Conservation (phyloP, 345 rosid species). For the Eucalyptus curtisii region DNA sequence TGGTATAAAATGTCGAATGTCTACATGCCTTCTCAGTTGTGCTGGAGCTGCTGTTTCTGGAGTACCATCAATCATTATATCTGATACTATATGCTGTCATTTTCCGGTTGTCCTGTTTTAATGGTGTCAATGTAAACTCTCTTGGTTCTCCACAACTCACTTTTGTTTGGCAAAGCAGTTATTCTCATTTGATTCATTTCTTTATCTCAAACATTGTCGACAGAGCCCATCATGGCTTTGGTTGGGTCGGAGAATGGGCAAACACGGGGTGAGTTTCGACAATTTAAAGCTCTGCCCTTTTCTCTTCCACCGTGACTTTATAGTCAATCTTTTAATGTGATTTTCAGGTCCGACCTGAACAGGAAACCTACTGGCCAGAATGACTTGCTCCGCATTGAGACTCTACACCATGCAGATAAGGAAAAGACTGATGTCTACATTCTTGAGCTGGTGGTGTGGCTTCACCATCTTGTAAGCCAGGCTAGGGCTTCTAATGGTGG, state of each 20-base stretch:
- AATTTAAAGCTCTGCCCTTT: not conserved
- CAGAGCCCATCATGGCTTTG: conserved; percentile 99
- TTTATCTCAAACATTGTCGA: not conserved
- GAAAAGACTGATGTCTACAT: conserved; percentile 75
- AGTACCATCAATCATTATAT: not conserved
- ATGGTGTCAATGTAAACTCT: not conserved
- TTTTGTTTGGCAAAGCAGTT: not conserved
- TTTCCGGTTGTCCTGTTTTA: not conserved
- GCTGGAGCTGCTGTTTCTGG: not conserved
- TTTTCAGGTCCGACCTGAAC: conserved; percentile 56
- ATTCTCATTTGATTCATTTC: not conserved
- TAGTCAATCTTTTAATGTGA: not conserved
- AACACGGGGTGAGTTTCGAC: conserved; percentile 64
- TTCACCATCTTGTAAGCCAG: conserved; percentile 79
- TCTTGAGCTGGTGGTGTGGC: conserved; percentile 83
- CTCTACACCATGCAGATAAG: conserved; percentile 92
- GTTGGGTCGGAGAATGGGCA: conserved; percentile 99
- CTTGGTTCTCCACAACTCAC: not conserved
- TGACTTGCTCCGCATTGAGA: conserved; percentile 80
- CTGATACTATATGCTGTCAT: not conserved
- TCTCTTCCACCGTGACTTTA: not conserved
- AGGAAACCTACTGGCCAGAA: conserved; percentile 59
- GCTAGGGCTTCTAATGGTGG: conserved; percentile 59
- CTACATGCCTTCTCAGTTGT: not conserved
- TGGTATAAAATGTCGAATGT: not conserved